Percentiles rank a stretch among this genome's conserved stretches.
These are phyloP conservation scores for Lasiosphaeria miniovina DNA, from an alignment of 495 filamentous ascomycete genomes.

Conservation along the genomic window DNA sequence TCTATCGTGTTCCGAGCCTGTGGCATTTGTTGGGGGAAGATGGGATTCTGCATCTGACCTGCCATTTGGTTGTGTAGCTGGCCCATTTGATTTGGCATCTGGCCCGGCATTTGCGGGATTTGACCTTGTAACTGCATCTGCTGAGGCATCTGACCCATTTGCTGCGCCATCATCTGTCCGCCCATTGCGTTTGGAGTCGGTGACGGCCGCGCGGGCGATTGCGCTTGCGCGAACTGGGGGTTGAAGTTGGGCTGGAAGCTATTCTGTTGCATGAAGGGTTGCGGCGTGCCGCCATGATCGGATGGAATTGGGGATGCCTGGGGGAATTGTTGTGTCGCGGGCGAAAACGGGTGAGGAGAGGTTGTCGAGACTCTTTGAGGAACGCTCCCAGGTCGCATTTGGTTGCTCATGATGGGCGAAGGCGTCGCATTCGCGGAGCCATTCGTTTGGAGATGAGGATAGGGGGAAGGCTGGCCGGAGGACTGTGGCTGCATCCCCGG, in stretches of 20 bases:
- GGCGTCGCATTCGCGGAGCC: conserved; percentile 79
- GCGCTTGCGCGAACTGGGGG: conserved; percentile 51
- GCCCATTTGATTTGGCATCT: conserved; percentile 1
- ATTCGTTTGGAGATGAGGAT: conserved; percentile 80
- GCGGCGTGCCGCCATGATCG: conserved; percentile 77
- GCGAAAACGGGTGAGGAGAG: conserved; percentile 88
- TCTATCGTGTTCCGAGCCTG: conserved; percentile 51
- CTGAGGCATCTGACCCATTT: conserved; percentile 42
- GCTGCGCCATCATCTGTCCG: conserved; percentile 46
- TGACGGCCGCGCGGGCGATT: conserved; percentile 48
- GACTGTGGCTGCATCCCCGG: conserved; percentile 55
- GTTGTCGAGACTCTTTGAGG: conserved; percentile 83
- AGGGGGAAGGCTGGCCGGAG: conserved; percentile 59
- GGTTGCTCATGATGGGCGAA: conserved; percentile 79
- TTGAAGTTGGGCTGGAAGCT: conserved; percentile 58
- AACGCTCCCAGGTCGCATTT: conserved; percentile 59
- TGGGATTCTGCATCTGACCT: conserved; percentile 35
- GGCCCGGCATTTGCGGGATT: conserved; percentile 23
- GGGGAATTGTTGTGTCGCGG: conserved; percentile 69
- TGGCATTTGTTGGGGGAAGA: conserved; percentile 52
- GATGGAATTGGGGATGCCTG: conserved; percentile 77
- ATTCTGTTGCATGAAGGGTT: conserved; percentile 61
- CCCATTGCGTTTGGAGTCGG: conserved; percentile 47
- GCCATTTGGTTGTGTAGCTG: conserved; percentile 35
- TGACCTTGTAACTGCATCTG: conserved; percentile 32